These are phyloP conservation scores for Phytophthora crassamura DNA, from an alignment of 352 stramenopile genomes.

Conservation along the genomic window DNA sequence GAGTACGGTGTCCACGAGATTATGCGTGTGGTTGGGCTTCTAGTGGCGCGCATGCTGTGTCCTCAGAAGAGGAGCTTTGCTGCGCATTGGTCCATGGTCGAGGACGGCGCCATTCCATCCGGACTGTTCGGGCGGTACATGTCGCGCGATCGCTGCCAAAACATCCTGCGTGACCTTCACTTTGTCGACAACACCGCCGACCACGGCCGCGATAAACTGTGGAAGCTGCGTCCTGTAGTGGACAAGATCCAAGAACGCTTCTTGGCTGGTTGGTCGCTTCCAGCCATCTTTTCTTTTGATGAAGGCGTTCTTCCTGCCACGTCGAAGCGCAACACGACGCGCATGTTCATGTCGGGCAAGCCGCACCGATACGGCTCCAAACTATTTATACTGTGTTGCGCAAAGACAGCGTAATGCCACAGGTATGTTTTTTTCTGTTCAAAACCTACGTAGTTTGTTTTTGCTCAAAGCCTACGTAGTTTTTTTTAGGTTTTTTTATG, in stretches of 20 bases:
- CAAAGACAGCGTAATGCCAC: slow-evolving; percentile 18
- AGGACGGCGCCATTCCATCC: slow-evolving; percentile 10
- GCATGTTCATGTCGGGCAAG: slow-evolving; percentile 46
- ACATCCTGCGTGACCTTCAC: slow-evolving; percentile 25
- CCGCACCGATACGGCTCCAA: slow-evolving; percentile 38
- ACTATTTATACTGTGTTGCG: slow-evolving; percentile 44
- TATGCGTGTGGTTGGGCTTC: slow-evolving; percentile 24
- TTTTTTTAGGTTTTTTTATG: slow-evolving; percentile 11
- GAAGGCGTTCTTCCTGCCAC: slow-evolving; percentile 34
- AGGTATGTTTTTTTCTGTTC: background rate
- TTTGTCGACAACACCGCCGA: slow-evolving; percentile 9
- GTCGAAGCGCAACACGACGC: slow-evolving; percentile 37
- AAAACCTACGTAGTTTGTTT: too few species aligned
- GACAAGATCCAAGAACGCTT: slow-evolving; percentile 21
- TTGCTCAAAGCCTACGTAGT: too few species aligned
- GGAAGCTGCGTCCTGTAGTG: slow-evolving; percentile 19
- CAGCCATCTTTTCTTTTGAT: slow-evolving; percentile 31
- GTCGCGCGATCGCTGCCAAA: slow-evolving; percentile 16
- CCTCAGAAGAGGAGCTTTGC: slow-evolving; percentile 22
- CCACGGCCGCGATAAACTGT: slow-evolving; percentile 8
- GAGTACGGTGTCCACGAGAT: slow-evolving; percentile 13
- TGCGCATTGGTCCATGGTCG: slow-evolving; percentile 22
- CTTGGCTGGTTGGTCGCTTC: slow-evolving; percentile 5
- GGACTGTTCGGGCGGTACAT: slow-evolving; percentile 27
- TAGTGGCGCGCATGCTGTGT: slow-evolving; percentile 29